phyloP scores from a whole-genome alignment of 805 yeast genomes.

The Hanseniaspora lindneri region DNA sequence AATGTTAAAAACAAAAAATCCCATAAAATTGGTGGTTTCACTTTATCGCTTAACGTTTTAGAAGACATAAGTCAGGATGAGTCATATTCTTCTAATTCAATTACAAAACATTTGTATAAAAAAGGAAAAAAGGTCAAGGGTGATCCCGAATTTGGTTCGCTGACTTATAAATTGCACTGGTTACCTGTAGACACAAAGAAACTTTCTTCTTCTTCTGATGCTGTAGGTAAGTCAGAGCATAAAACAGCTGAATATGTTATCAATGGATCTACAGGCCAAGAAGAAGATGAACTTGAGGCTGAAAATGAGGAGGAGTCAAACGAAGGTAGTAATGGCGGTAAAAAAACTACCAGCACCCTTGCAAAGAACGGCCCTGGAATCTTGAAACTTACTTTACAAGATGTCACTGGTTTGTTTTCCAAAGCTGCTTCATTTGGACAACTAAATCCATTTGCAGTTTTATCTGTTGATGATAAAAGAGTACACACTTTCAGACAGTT shows the following conservation, averaged over 20 bases:
- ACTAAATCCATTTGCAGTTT: conserved; percentile 54
- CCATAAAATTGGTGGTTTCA: conserved; percentile 13
- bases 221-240: conserved; percentile 34
- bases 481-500: conserved; percentile 49
- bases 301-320: conserved; percentile 19
- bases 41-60: background rate
- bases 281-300: conserved; percentile 22
- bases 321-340: conserved; percentile 14
- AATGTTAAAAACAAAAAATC: conserved; percentile 13
- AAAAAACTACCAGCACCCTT: conserved; percentile 24
- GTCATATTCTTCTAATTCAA: background rate
- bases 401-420: conserved; percentile 47
- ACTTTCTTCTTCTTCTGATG: conserved; percentile 43
- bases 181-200: conserved; percentile 26
- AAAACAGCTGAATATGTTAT: conserved; percentile 38
- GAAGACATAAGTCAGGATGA: conserved; percentile 11
- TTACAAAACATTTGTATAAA: conserved; percentile 10
- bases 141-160: conserved; percentile 23
- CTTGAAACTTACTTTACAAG: conserved; percentile 48
- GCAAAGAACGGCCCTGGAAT: conserved; percentile 65
- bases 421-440: conserved; percentile 37
- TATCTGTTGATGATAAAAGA: conserved; percentile 45
- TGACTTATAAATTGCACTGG: conserved; percentile 14
- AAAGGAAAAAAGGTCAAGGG: conserved; percentile 5
- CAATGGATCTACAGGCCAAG: conserved; percentile 19